These are phyloP conservation scores for Bruguiera parviflora DNA, from an alignment of 345 rosid species.

Conservation along the genomic window DNA sequence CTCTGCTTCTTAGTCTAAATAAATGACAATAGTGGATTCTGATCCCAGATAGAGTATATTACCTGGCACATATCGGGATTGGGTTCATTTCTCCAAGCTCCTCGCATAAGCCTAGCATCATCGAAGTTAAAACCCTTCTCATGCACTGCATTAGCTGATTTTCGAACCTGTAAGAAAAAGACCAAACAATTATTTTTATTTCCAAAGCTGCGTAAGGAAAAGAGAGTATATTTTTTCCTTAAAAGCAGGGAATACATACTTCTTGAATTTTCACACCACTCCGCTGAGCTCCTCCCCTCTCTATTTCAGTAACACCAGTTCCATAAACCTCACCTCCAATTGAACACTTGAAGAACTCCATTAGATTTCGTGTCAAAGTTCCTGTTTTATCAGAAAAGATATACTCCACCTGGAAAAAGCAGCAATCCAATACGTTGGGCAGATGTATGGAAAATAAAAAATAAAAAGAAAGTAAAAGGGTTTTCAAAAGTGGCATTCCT, in stretches of 20 bases:
- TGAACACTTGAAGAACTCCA: constrained; percentile 99
- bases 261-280: constrained; percentile 72
- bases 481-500: background rate
- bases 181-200: background rate
- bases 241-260: constrained; percentile 34
- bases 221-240: background rate
- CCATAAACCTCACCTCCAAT: constrained; percentile 96
- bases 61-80: constrained; percentile 96
- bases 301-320: constrained; percentile 89
- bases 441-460: background rate
- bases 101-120: constrained; percentile 84
- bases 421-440: constrained; percentile 13
- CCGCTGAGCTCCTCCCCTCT: constrained; percentile 68
- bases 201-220: background rate
- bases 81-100: constrained; percentile 98
- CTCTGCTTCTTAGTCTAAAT: background rate
- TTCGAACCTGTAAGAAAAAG: constrained; percentile 41
- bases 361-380: constrained; percentile 93
- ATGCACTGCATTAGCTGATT: constrained; percentile 41
- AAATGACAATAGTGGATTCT: background rate
- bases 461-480: background rate
- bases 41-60: constrained; percentile 14
- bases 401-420: constrained; percentile 77
- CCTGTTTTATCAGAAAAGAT: constrained; percentile 99
- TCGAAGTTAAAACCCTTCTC: constrained; percentile 98